phyloP scores from a whole-genome alignment of 345 rosid genomes.

The Hypericum perforatum region DNA sequence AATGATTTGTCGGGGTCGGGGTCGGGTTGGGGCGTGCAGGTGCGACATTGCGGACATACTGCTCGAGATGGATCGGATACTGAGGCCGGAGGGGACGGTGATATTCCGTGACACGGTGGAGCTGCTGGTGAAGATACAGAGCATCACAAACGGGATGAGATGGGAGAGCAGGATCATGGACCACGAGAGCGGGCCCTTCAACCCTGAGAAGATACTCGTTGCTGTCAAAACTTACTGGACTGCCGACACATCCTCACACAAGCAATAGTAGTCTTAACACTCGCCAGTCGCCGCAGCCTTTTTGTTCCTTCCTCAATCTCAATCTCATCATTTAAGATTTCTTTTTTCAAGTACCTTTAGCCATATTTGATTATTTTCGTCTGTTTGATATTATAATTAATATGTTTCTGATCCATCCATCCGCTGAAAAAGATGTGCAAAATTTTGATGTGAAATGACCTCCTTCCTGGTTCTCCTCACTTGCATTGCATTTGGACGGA shows the following conservation, averaged over 20 bases:
- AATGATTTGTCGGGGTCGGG: conserved; percentile 2
- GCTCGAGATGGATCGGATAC: conserved; percentile 92
- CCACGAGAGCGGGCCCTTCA: conserved; percentile 90
- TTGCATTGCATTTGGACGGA: no score
- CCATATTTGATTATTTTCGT: no score
- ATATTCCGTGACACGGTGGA: conserved; percentile 91
- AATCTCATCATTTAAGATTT: not conserved
- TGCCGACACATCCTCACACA: conserved; percentile 33
- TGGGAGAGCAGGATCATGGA: conserved; percentile 76
- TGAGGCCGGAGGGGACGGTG: conserved; percentile 94
- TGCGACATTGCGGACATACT: conserved; percentile 69
- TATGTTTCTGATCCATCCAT: no score
- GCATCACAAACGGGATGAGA: conserved; percentile 70
- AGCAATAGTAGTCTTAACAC: conserved; percentile 25
- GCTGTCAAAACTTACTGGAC: conserved; percentile 92
- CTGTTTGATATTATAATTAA: no score
- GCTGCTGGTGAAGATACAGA: conserved; percentile 57
- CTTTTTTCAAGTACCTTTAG: not conserved
- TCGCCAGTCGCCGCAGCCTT: not conserved
- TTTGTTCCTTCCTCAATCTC: not conserved
- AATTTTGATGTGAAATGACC: no score
- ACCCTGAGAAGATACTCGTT: conserved; percentile 84
- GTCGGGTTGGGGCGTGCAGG: conserved; percentile 27
- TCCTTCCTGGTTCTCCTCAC: no score
- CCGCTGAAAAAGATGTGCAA: no score